phyloP scores from a whole-genome alignment of 345 rosid genomes.

The Abelmoschus esculentus region DNA sequence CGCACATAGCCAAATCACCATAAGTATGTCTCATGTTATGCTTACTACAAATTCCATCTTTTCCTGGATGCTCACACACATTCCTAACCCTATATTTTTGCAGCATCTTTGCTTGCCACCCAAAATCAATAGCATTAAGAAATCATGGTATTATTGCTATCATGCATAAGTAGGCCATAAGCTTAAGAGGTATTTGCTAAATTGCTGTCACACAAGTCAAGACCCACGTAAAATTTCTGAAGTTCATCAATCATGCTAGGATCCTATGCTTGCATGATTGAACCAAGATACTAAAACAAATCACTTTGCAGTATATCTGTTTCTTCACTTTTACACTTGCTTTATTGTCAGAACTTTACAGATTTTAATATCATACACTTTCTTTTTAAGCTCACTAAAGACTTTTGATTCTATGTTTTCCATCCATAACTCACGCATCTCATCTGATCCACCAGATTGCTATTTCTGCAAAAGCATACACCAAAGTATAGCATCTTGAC shows the following conservation, averaged over 20 bases:
- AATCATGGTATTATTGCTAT: background rate
- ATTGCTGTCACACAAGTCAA: background rate
- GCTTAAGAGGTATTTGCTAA: background rate
- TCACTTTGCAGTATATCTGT: background rate
- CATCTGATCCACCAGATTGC: background rate
- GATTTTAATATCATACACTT: background rate
- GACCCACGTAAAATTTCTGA: background rate
- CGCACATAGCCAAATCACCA: background rate
- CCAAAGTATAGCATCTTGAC: background rate
- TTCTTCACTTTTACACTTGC: background rate
- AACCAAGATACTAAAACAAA: background rate
- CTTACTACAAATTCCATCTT: background rate
- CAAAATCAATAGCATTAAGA: background rate
- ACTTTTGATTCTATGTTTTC: background rate
- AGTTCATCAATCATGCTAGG: background rate
- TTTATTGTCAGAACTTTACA: background rate
- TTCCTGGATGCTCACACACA: background rate
- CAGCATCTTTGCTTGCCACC: background rate
- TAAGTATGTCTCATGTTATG: background rate
- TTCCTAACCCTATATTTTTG: background rate
- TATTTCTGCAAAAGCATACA: background rate
- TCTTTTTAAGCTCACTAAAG: background rate
- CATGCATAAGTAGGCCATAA: constrained; percentile 1
- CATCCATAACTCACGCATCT: background rate
- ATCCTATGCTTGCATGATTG: background rate